Evolutionary conservation across 2,329 filamentous ascomycete species (phyloP).

Genomic region (Aspergillus flavus): DNA sequence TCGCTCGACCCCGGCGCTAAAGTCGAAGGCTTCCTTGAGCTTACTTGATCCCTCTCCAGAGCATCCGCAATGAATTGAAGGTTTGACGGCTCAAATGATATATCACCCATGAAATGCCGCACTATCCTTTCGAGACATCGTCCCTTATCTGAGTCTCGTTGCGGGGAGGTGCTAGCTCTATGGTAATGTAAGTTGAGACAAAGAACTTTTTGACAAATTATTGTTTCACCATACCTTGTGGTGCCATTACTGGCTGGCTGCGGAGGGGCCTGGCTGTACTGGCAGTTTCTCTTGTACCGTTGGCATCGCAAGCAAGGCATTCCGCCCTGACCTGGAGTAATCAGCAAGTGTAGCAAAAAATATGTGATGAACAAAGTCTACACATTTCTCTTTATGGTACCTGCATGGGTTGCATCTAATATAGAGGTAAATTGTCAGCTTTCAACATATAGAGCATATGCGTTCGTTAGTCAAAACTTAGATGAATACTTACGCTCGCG

Average conservation of each 20-base stretch:
- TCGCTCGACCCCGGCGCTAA: not conserved
- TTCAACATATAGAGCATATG: not conserved
- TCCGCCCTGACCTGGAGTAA: constrained; percentile 46
- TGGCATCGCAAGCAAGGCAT: constrained; percentile 52
- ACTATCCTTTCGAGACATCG: not conserved
- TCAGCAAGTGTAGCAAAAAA: not conserved
- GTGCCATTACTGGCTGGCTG: not conserved
- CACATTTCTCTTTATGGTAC: constrained; percentile 53
- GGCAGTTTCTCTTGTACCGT: constrained; percentile 49
- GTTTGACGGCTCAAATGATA: not conserved
- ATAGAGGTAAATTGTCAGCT: not conserved
- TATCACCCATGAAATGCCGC: not conserved
- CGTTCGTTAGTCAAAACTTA: not conserved
- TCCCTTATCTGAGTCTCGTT: not conserved
- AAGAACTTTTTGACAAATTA: not conserved
- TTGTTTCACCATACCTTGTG: not conserved
- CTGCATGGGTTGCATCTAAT: constrained; percentile 52
- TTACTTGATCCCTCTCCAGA: not conserved
- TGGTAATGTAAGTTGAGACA: not conserved
- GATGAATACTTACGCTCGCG: constrained; percentile 26
- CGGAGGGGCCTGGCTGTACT: constrained; percentile 37
- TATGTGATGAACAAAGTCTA: not conserved
- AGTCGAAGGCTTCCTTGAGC: not conserved
- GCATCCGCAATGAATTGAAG: not conserved
- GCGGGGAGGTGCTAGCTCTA: not conserved